Base-by-base conservation (phyloP, 2,329 filamentous ascomycete species). In the Monilinia vaccinii-corymbosi region DNA sequence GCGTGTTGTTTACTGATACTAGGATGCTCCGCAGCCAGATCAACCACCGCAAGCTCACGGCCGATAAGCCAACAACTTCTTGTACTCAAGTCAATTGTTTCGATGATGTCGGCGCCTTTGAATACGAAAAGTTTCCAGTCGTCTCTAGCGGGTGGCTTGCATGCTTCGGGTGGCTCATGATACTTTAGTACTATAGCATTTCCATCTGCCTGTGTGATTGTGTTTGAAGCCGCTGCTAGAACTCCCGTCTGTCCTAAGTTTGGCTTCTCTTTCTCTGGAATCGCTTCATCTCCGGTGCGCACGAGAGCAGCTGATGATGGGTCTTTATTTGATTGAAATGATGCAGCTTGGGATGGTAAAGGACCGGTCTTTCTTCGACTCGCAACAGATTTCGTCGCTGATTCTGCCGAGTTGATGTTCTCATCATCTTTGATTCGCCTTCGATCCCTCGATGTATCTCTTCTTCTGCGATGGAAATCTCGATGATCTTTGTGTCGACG, bases 1-100 rank as follows among this genome's bases (percentile, higher is more conserved):
- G 93, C 93, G 73, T 99, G 94, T 75, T 99, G 94, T 74, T 95
- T 95, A 72, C 91, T 96, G 69, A 91, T 85, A 73, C 91, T 97
- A 0, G 92, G 91, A 71, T 99, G 93, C 70, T 96, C 91, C 9
- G 95, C 83, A 2, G 84, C 77, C 60, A 96, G 78, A 71, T 99
- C 94, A 2, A 89, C 91, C 4, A 99, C 87, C 6, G 86, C 77
- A 57, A 81, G 73, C 68, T 97, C 92, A 50, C 92, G 81, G 0
- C 94, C 94, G 10, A 97, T 77, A 28, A 99, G 77, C 94, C 94
- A 99, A 76, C 91, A 96, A 70, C 87, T 95, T 62, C 90, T 85
- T 60, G 79, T 75, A 61, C 82, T 80, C 52, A 99, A 78, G 61
- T 91, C 84, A 25, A 97, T 79, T 1, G 90, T 95, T 70, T 96